Base-by-base conservation (phyloP, 2,329 filamentous ascomycete species). In the Thielaviopsis populi region DNA sequence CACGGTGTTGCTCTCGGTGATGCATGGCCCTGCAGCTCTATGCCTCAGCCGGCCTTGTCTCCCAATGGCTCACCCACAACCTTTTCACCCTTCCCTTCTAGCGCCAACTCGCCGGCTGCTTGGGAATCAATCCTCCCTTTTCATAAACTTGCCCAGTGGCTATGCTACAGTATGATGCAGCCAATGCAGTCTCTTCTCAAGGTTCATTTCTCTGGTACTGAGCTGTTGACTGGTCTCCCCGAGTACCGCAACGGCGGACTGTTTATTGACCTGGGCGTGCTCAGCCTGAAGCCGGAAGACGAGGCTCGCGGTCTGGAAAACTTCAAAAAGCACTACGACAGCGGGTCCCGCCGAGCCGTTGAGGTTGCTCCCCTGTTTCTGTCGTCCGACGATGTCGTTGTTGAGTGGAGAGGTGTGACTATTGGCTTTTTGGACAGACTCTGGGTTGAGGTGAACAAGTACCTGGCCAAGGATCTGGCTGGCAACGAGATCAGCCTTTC, bases 61-160 rank as follows among this genome's bases (percentile, higher is more conserved):
- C 67, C 67, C 42, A 76, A 77, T 1, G 68, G 69, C n/a, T 82
- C 79, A 22, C 84, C 87, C 10, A 75, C 73, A 3, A 56, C 61
- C 11, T 75, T 79, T 66, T 77, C 76, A 6, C 75, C 76, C 2
- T 79, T 73, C 79, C 85, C 68, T 41, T 72, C 73, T 54, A 70
- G 71, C 11, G 68, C 69, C 27, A 64, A 66, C 43, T 68, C 70
- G 0, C 83, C 81, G 2, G 79, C 83, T 63, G 78, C 79, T 3
- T 91, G 87, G 87, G 86, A 91, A 71, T 87, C 81, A 0, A 91
- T 95, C 67, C 83, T 92, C 11, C 91, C 91, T 0, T 95, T 96
- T 77, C 91, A 96, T 78, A 96, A 95, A 75, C 81, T 95, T 42
- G 95, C 91, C 0, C 91, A 96, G 74, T 96, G 91, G 91, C 85